These are phyloP conservation scores for Berkeleyomyces basicola DNA, from an alignment of 2,329 filamentous ascomycete genomes.

Conservation along the genomic window DNA sequence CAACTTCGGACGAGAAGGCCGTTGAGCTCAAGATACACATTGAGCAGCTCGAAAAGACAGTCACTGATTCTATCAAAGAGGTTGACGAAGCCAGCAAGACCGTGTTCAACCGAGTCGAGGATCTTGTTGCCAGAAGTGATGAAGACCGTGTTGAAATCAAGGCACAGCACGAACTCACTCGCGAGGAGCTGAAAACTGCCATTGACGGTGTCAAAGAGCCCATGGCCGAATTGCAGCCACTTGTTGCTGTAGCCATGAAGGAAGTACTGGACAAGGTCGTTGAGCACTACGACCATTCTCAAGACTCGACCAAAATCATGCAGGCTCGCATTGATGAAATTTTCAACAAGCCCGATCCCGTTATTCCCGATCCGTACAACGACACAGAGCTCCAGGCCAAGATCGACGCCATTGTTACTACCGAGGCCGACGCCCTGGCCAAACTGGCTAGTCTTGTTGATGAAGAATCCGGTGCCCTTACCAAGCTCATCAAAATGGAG, in stretches of 20 bases:
- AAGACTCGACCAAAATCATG: slow-evolving; percentile 41
- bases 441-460: slow-evolving; percentile 10
- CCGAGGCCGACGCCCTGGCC: slow-evolving; percentile 9
- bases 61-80: slow-evolving; percentile 72
- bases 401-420: slow-evolving; percentile 11
- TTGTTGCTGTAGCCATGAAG: slow-evolving; percentile 71
- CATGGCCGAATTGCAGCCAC: slow-evolving; percentile 68
- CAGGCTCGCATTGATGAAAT: slow-evolving; percentile 43
- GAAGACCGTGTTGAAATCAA: slow-evolving; percentile 58
- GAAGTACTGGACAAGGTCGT: slow-evolving; percentile 71
- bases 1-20: not conserved
- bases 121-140: slow-evolving; percentile 58
- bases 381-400: slow-evolving; percentile 19
- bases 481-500: slow-evolving; percentile 7
- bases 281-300: slow-evolving; percentile 78
- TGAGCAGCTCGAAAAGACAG: slow-evolving; percentile 64
- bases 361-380: slow-evolving; percentile 46
- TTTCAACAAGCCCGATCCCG: slow-evolving; percentile 39
- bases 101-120: slow-evolving; percentile 68
- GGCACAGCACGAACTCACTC: slow-evolving; percentile 65
- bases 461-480: slow-evolving; percentile 5
- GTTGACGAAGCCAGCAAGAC: slow-evolving; percentile 77
- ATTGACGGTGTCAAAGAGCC: slow-evolving; percentile 60
- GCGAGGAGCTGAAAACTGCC: slow-evolving; percentile 56
- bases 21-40: slow-evolving; percentile 66